These are phyloP conservation scores for Trichomonascaceae sp. DNA, from an alignment of 1,139 yeast genomes.

Conservation along the genomic window DNA sequence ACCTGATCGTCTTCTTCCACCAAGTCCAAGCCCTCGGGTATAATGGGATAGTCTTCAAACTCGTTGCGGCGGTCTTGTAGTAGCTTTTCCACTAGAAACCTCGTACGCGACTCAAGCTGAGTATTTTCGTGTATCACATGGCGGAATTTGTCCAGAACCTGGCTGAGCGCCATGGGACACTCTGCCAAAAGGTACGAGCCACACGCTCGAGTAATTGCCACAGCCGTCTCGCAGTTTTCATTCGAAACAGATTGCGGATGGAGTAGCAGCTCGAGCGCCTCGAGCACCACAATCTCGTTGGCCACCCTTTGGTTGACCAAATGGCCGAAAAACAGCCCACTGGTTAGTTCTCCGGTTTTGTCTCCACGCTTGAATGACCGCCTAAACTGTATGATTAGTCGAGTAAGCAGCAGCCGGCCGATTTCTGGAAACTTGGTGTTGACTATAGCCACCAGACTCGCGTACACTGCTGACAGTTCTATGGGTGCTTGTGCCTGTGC, in stretches of 20 bases:
- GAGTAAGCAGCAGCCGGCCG: slow-evolving; percentile 43
- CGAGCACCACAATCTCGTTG: slow-evolving; percentile 50
- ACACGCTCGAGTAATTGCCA: slow-evolving; percentile 30
- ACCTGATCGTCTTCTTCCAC: slow-evolving; percentile 54
- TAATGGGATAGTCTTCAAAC: slow-evolving; percentile 31
- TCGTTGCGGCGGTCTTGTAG: slow-evolving; percentile 40
- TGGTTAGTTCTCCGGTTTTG: slow-evolving; percentile 30
- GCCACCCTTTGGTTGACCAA: slow-evolving; percentile 53
- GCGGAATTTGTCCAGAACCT: slow-evolving; percentile 51
- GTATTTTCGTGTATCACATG: slow-evolving; percentile 48
- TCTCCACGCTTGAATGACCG: slow-evolving; percentile 40
- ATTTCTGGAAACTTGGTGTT: slow-evolving; percentile 60
- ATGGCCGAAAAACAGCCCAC: slow-evolving; percentile 43
- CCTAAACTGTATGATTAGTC: slow-evolving; percentile 50
- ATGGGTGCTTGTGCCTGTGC: slow-evolving; percentile 29
- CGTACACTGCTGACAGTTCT: slow-evolving; percentile 34
- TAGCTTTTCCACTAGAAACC: slow-evolving; percentile 38
- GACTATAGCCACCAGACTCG: slow-evolving; percentile 45
- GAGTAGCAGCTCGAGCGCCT: slow-evolving; percentile 48
- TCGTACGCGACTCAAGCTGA: slow-evolving; percentile 32
- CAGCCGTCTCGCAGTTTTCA: slow-evolving; percentile 38
- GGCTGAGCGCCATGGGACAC: slow-evolving; percentile 33
- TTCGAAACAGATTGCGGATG: slow-evolving; percentile 33
- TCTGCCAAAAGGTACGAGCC: slow-evolving; percentile 34
- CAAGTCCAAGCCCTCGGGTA: slow-evolving; percentile 39